Base-by-base conservation (phyloP, 257 asterid species). In the Cordia subcordata region DNA sequence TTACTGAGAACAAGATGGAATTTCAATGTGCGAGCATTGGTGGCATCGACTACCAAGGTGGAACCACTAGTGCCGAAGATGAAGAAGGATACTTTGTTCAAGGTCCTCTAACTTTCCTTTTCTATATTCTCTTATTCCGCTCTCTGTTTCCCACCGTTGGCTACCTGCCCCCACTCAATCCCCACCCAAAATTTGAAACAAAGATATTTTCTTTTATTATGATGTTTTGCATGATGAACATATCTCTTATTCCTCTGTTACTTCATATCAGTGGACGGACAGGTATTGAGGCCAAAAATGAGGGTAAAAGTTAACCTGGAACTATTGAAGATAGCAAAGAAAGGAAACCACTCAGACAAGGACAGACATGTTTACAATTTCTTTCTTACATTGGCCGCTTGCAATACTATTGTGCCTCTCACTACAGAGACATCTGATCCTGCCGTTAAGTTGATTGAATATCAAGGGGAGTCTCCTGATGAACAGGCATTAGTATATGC, bases 1-100 rank as follows among this genome's bases (percentile, higher is more conserved):
- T 93, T 63, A 93, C 99, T 47, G 99, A 89, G 83, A 93, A 93
- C 86, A 93, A 93, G 83, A 93, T 93, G 99, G 99, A 93, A 45
- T 93, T 93, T 78, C 87, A 78, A 53, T 83, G 96, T 76, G 97
- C 97, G 14, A 89, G 97, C 81, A 77, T 93, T 58, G 82, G 83
- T 35, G 96, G 99, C 27, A 77, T 76, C 51, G 90, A 89, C 51
- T 86, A 80, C 55, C 71, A 72, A 63, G 72, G 76, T 37, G 80
- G 79, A 58, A 68, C 61, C 52, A 69, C 64, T 42, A 58, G 57
- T 59, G 17, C 52, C 49, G 81, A 75, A 71, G 90, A 78, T 56
- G 89, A 71, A 46, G 74, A 60, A 64, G 70, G 64, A 42, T 74
- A 73, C 81, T 77, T 81, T 13, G 65, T 68, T 74, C 66, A 82